Percentiles rank a stretch among this genome's conserved stretches.
These are phyloP conservation scores for Daldinia eschscholtzii DNA, from an alignment of 2,329 filamentous ascomycete genomes.

Conservation along the genomic window DNA sequence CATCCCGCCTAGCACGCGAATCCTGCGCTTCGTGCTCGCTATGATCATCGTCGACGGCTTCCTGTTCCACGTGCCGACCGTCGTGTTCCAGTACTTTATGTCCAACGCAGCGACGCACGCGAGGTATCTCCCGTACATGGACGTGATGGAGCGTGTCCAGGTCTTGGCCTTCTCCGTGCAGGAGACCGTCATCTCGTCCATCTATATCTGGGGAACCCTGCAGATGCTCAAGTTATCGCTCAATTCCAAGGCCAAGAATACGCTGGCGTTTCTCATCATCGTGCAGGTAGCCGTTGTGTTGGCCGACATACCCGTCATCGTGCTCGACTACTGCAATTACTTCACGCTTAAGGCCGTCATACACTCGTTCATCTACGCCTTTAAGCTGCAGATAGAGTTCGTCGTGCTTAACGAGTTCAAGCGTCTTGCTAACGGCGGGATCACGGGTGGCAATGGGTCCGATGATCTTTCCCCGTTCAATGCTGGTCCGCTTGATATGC, in stretches of 20 bases:
- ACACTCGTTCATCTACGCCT: conserved; percentile 37
- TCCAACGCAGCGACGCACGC: conserved; percentile 25
- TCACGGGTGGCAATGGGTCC: conserved; percentile 17
- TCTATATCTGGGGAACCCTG: conserved; percentile 36
- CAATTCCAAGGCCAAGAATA: conserved; percentile 27
- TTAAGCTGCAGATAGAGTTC: conserved; percentile 38
- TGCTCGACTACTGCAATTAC: conserved; percentile 34
- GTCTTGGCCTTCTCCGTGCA: conserved; percentile 33
- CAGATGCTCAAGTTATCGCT: conserved; percentile 32
- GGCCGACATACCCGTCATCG: conserved; percentile 32
- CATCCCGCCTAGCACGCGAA: conserved; percentile 7
- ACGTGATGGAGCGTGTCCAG: conserved; percentile 31
- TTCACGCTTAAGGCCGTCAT: conserved; percentile 38
- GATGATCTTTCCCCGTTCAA: conserved; percentile 4
- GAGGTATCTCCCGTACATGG: conserved; percentile 25
- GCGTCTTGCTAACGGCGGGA: conserved; percentile 30
- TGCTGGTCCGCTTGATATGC: conserved; percentile 17
- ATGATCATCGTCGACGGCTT: conserved; percentile 30
- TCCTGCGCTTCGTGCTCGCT: conserved; percentile 27
- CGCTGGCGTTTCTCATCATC: conserved; percentile 30
- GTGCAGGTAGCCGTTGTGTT: conserved; percentile 36
- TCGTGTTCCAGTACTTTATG: conserved; percentile 31
- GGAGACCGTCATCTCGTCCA: conserved; percentile 29
- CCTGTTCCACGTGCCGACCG: conserved; percentile 28
- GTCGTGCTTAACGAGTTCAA: conserved; percentile 40